A percentile compares a stretch with the other conserved stretches of the same genome.
Evolutionary conservation across 1,284 basidiomycete genomes (phyloP).

Genomic region (Heterobasidion parviporum): DNA sequence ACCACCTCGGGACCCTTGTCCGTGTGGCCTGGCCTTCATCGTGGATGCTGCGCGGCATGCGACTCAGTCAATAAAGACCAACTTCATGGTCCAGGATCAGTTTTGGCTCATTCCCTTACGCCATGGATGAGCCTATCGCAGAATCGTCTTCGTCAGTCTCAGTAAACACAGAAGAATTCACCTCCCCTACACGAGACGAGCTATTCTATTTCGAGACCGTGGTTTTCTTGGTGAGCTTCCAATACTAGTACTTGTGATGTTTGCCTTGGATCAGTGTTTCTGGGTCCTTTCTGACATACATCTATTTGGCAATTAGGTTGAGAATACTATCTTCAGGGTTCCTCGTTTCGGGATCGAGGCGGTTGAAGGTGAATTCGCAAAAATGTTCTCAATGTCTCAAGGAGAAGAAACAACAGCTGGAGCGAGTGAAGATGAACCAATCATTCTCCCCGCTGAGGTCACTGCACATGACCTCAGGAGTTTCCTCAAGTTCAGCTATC

Average conservation of each 20-base stretch:
- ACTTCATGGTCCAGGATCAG: too few species aligned
- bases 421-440: not conserved
- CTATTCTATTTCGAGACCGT: not conserved
- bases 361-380: not conserved
- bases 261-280: not conserved
- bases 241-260: not conserved
- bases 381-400: not conserved
- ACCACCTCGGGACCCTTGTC: too few species aligned
- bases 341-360: not conserved
- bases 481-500: not conserved
- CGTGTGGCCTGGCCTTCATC: too few species aligned
- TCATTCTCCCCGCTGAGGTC: not conserved
- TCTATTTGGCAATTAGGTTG: not conserved
- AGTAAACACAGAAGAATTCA: too few species aligned
- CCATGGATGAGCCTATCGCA: too few species aligned
- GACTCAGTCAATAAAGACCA: too few species aligned
- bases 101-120: too few species aligned
- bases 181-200: not conserved
- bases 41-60: too few species aligned
- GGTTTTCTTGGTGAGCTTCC: not conserved
- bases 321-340: not conserved
- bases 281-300: not conserved
- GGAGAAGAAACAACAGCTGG: not conserved
- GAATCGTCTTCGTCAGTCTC: too few species aligned
- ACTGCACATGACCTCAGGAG: not conserved